These are phyloP conservation scores for Atkinsonella hypoxylon DNA, from an alignment of 2,329 filamentous ascomycete species.

Conservation along the genomic window DNA sequence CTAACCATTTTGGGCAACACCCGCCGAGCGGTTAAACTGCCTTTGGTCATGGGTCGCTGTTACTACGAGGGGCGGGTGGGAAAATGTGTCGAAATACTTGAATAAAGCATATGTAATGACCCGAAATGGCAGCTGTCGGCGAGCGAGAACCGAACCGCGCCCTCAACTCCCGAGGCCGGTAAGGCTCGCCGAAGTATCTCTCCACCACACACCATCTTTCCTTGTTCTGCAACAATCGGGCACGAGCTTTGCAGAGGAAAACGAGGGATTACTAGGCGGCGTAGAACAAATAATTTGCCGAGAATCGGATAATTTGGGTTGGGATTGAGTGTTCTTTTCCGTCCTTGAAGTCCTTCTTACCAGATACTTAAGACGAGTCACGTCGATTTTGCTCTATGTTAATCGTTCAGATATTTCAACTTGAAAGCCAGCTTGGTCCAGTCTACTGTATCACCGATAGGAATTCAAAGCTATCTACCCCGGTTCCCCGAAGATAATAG, in stretches of 20 bases:
- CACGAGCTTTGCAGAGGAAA: neutral
- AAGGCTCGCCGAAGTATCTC: slow-evolving; percentile 3
- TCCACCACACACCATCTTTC: slow-evolving; percentile 1
- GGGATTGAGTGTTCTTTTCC: neutral
- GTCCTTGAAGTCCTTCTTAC: neutral
- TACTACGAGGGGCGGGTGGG: neutral
- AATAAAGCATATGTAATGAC: neutral
- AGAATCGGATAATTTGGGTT: neutral
- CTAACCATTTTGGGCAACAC: slow-evolving; percentile 1
- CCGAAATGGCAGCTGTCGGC: slow-evolving; percentile 2
- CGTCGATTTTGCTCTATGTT: neutral
- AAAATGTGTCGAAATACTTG: neutral
- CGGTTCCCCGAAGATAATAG: too few species aligned
- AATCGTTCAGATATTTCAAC: neutral
- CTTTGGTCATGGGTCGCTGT: neutral
- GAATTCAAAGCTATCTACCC: too few species aligned
- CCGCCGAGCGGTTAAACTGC: neutral
- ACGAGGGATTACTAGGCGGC: neutral
- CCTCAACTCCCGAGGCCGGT: slow-evolving; percentile 3
- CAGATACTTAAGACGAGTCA: neutral
- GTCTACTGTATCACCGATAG: neutral
- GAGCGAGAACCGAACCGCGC: neutral
- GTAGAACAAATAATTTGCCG: neutral
- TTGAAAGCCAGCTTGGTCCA: neutral
- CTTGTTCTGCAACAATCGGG: neutral